Evolutionary conservation across 352 stramenopile genomes (phyloP).

Genomic region (Salisapilia sapeloensis): DNA sequence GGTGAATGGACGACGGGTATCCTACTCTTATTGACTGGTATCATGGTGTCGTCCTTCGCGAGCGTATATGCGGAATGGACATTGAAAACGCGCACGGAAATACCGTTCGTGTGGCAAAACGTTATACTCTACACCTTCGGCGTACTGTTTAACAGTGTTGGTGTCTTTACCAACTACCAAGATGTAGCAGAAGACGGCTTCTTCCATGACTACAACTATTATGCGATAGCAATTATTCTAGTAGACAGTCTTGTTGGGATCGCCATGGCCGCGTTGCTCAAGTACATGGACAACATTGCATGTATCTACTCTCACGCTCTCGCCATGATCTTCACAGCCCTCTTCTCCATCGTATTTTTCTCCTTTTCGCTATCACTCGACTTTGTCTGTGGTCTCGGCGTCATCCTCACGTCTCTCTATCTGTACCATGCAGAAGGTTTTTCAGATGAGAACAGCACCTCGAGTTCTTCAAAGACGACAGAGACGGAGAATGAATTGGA

Average conservation of each 20-base stretch:
- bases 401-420: constrained; percentile 78
- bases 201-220: constrained; percentile 65
- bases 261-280: constrained; percentile 65
- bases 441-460: too few relatives aligned
- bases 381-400: constrained; percentile 61
- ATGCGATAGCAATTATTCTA: constrained; percentile 55
- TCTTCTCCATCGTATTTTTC: constrained; percentile 80
- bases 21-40: constrained; percentile 46
- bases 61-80: constrained; percentile 76
- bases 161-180: constrained; percentile 26
- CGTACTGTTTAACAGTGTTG: constrained; percentile 64
- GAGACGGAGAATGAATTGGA: too few relatives aligned
- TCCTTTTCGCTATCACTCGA: constrained; percentile 65
- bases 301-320: constrained; percentile 72
- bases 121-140: constrained; percentile 64
- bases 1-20: constrained; percentile 9
- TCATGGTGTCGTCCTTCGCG: constrained; percentile 66
- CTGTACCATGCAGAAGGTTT: constrained; percentile 77
- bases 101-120: constrained; percentile 74
- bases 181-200: constrained; percentile 33
- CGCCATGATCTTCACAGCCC: constrained; percentile 81
- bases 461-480: too few relatives aligned
- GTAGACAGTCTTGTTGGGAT: constrained; percentile 65
- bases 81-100: constrained; percentile 63
- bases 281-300: constrained; percentile 84